phyloP scores from a whole-genome alignment of 1,139 yeast species.

The Taphrina deformans region DNA sequence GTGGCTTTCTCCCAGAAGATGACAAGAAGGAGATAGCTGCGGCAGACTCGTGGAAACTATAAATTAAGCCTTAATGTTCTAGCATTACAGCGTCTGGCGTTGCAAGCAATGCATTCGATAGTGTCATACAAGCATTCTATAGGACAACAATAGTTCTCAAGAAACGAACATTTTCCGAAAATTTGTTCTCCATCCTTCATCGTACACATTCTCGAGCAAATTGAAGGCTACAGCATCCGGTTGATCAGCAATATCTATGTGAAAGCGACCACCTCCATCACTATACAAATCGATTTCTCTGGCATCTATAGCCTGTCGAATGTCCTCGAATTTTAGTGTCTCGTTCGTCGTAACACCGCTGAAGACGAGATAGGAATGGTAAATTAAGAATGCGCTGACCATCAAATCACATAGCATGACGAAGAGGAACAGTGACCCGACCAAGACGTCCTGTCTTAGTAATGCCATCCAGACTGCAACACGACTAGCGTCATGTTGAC shows the following conservation, averaged over 20 bases:
- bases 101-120: neutral
- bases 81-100: neutral
- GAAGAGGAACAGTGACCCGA: slow-evolving; percentile 14
- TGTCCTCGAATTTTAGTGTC: slow-evolving; percentile 74
- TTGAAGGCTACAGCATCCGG: neutral
- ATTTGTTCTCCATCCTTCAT: slow-evolving; percentile 9
- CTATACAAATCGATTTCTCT: slow-evolving; percentile 45
- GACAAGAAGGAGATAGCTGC: slow-evolving; percentile 5
- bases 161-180: neutral
- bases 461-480: neutral
- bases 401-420: slow-evolving; percentile 43
- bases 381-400: slow-evolving; percentile 56
- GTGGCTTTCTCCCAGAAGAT: slow-evolving; percentile 45
- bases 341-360: slow-evolving; percentile 93
- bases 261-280: neutral
- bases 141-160: neutral
- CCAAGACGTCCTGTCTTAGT: slow-evolving; percentile 5
- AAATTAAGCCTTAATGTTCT: neutral
- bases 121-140: neutral
- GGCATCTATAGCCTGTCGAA: slow-evolving; percentile 61
- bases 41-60: slow-evolving; percentile 13
- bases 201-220: slow-evolving; percentile 10
- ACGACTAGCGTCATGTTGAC: neutral
- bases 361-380: slow-evolving; percentile 64
- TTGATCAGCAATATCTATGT: neutral